Evolutionary conservation across 768 basidiomycete species (phyloP).

Genomic region (Mycena albidolilacea): DNA sequence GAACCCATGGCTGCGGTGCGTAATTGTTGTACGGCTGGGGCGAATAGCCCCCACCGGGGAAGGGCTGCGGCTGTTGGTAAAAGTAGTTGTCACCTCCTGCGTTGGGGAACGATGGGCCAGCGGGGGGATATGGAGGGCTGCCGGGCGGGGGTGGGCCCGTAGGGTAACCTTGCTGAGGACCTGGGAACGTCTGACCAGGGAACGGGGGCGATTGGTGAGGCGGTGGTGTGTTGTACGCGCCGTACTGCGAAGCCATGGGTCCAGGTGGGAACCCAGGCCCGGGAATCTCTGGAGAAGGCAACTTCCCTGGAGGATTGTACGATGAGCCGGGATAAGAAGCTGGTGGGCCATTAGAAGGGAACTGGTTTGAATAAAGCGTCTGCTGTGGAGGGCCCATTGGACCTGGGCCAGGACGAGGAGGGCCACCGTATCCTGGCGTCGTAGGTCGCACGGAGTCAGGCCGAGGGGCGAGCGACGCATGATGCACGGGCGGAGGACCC

Average conservation of each 20-base stretch:
- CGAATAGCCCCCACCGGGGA: constrained; percentile 36
- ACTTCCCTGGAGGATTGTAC: constrained; percentile 13
- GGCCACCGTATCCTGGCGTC: constrained; percentile 29
- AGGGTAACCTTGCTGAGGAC: constrained; percentile 27
- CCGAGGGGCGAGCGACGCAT: constrained; percentile 27
- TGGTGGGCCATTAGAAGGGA: constrained; percentile 21
- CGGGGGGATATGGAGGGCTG: constrained; percentile 42
- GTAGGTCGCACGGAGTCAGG: constrained; percentile 33
- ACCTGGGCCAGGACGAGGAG: constrained; percentile 11
- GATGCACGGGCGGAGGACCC: background rate
- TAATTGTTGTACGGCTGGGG: constrained; percentile 31
- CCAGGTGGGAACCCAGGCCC: constrained; percentile 29
- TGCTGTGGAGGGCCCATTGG: constrained; percentile 13
- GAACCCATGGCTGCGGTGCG: constrained; percentile 31
- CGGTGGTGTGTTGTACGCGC: constrained; percentile 10
- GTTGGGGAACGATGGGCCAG: constrained; percentile 36
- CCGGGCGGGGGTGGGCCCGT: constrained; percentile 27
- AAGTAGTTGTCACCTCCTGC: constrained; percentile 24
- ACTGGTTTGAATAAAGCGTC: constrained; percentile 26
- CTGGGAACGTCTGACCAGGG: constrained; percentile 25
- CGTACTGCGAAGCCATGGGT: constrained; percentile 19
- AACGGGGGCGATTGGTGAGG: constrained; percentile 24
- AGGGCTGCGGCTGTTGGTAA: constrained; percentile 34
- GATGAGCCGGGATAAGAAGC: constrained; percentile 32
- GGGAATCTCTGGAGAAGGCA: constrained; percentile 35